phyloP scores from a whole-genome alignment of 2,329 filamentous ascomycete genomes.

The Alternaria postmessia region DNA sequence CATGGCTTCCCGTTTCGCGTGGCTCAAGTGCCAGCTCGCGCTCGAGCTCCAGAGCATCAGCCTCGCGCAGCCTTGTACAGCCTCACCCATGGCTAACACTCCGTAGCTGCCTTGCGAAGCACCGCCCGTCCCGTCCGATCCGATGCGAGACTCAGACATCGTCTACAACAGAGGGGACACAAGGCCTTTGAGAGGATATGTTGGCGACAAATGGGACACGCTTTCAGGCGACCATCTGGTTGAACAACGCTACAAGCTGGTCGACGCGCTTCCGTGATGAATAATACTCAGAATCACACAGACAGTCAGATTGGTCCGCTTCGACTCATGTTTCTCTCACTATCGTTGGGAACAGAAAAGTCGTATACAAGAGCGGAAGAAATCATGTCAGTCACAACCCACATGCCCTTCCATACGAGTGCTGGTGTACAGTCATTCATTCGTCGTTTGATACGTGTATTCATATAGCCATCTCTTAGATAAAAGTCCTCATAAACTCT shows the following conservation, averaged over 20 bases:
- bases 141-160: not conserved
- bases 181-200: not conserved
- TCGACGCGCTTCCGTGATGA: not conserved
- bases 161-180: not conserved
- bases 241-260: too few relatives aligned
- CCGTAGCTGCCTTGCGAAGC: slow-evolving; percentile 14
- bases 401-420: not conserved
- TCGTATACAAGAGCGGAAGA: not conserved
- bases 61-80: slow-evolving; percentile 15
- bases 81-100: slow-evolving; percentile 11
- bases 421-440: not conserved
- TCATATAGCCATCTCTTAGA: slow-evolving; percentile 42
- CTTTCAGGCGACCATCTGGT: too few relatives aligned
- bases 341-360: slow-evolving; percentile 13
- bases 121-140: not conserved
- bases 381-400: not conserved
- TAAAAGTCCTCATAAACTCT: slow-evolving; percentile 72
- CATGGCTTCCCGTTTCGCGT: not conserved
- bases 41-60: not conserved
- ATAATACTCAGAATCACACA: too few relatives aligned
- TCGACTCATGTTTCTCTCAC: not conserved
- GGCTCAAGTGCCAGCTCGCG: not conserved
- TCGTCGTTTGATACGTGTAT: not conserved
- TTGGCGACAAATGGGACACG: not conserved
- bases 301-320: not conserved